Percentiles rank a stretch among this genome's conserved stretches.
Evolutionary conservation across 768 basidiomycete genomes (phyloP).

Genomic region (Phlegmacium glaucopus): DNA sequence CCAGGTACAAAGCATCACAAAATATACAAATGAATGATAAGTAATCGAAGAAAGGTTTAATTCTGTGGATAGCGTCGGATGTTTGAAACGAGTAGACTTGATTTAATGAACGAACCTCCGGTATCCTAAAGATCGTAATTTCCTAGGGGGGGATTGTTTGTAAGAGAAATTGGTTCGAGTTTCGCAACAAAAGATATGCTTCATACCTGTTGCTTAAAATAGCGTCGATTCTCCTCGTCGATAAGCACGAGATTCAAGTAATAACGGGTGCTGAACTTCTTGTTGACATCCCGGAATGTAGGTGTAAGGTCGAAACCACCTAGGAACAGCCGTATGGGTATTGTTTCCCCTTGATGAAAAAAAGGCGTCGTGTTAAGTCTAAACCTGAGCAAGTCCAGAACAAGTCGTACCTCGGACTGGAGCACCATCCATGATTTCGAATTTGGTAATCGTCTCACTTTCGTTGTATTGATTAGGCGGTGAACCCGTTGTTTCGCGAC

Average conservation of each 20-base stretch:
- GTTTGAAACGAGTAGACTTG: not conserved
- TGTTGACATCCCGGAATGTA: slow-evolving; percentile 98
- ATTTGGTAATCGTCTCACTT: slow-evolving; percentile 98
- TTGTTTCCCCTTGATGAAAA: slow-evolving; percentile 76
- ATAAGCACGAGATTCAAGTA: slow-evolving; percentile 97
- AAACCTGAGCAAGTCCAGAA: not conserved
- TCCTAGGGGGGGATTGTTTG: slow-evolving; percentile 39
- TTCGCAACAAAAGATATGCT: not conserved
- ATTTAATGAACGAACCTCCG: slow-evolving; percentile 51
- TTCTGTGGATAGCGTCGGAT: not conserved
- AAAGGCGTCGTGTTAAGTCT: not conserved
- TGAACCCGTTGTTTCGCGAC: slow-evolving; percentile 93
- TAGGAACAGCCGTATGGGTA: slow-evolving; percentile 95
- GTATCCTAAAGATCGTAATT: slow-evolving; percentile 89
- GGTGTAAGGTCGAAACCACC: slow-evolving; percentile 98
- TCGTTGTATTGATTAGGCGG: slow-evolving; percentile 99
- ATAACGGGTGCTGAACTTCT: slow-evolving; percentile 97
- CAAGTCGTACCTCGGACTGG: slow-evolving; percentile 81
- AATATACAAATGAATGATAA: slow-evolving; percentile 15
- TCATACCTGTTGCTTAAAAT: slow-evolving; percentile 92
- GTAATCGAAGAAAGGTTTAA: slow-evolving; percentile 11
- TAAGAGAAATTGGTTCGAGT: not conserved
- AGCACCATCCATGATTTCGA: slow-evolving; percentile 99
- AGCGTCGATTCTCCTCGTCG: slow-evolving; percentile 96
- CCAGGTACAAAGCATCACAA: slow-evolving; percentile 1